These are phyloP conservation scores for Mucor plumbeus DNA, from an alignment of 371 early-diverging fungal species.

Conservation along the genomic window DNA sequence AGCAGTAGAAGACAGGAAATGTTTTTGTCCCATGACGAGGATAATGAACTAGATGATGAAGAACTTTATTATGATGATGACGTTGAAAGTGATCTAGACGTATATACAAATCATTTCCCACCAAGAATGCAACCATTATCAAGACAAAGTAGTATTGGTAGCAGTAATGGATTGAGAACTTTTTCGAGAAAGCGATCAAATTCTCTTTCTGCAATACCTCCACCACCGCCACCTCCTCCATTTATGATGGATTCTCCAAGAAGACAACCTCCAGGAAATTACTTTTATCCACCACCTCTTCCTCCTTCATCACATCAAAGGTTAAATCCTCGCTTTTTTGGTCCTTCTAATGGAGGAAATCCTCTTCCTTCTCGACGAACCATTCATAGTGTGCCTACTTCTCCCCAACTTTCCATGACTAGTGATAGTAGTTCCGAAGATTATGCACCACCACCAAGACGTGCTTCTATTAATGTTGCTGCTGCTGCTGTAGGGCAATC, in stretches of 20 bases:
- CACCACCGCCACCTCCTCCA: neutral
- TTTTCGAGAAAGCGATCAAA: constrained; percentile 10
- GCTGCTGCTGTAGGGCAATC: neutral
- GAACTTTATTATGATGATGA: neutral
- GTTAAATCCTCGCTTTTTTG: neutral
- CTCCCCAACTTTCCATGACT: neutral
- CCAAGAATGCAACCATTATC: neutral
- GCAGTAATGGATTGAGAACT: constrained; percentile 1
- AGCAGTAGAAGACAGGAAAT: neutral
- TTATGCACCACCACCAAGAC: neutral
- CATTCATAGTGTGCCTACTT: constrained; percentile 7
- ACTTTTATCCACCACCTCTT: neutral
- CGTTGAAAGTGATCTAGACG: constrained; percentile 1
- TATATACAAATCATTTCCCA: neutral
- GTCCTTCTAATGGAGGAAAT: neutral
- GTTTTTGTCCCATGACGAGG: constrained; percentile 12
- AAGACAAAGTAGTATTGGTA: constrained; percentile 12
- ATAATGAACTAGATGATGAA: neutral
- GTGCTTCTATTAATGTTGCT: neutral
- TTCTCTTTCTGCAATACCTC: constrained; percentile 14
- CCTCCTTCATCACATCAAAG: neutral
- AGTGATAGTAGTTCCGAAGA: constrained; percentile 5
- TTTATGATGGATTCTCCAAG: neutral
- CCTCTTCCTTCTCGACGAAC: neutral
- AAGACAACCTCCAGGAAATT: neutral